Evolutionary conservation across 2,329 filamentous ascomycete genomes (phyloP), one percentile per base, ranked within the genome.

Genomic region (Diaporthe caulivora): DNA sequence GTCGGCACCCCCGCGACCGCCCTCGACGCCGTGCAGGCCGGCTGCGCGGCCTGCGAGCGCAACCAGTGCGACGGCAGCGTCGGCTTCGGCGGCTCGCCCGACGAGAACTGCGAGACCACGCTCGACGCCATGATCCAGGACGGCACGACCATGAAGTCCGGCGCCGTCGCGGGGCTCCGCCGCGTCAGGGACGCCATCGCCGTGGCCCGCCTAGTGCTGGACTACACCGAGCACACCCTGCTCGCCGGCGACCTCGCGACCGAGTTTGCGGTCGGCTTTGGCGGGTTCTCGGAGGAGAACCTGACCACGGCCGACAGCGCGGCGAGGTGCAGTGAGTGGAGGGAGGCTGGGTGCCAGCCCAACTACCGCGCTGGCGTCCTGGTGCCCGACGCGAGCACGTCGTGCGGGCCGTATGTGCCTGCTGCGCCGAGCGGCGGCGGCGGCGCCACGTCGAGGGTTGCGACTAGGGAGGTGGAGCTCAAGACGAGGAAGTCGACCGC

Each of bases 41-140:
- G 88, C 72, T 88, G 87, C 79, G 77, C 83, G 29, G 83, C 86
- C 1, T 90, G 88, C 80, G 87, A 90, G 78, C 79, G 78, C 72
- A 83, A 84, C 65, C 88, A 86, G 75, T 90, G 88, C 80, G 88
- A 90, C 77, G 84, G 85, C 64, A 88, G 84, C 49, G 88, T 90
- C 49, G 88, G 88, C 68, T 89, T 82, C 76, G 88, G 88, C 70
- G 88, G 88, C 10, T 89, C 87, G 2, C 87, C 88, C 0, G 87
- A 89, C 75, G 88, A 90, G 78, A 79, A 80, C 42, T 90, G 88
- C 80, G 88, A 90, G 81, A 90, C 88, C 3, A 89, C 88, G 0
- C 86, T 90, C 18, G 88, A 90, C 79, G 88, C 88, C n/a, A 84
- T 90, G 82, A 84, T 90, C 79, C 89, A 90, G 85, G 88, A 90